Base-by-base conservation (phyloP, 169 alveolate genomes). In the Theileria annulata region DNA sequence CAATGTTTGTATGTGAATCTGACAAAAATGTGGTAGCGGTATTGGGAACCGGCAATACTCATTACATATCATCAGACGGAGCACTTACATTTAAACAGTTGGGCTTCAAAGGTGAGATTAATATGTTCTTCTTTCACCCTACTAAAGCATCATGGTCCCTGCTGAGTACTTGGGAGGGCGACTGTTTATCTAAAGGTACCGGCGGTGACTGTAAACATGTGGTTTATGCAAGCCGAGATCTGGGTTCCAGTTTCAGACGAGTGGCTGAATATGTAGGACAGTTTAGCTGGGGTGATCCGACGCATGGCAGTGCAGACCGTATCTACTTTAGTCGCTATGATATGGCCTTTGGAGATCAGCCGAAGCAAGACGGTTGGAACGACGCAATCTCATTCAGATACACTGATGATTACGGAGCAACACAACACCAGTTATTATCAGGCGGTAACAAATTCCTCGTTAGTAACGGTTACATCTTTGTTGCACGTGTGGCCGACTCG, bases 371-470 rank as follows among this genome's bases (percentile, higher is more conserved):
- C 82, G 96, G 96, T n/a, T 96, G 99, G 99, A 92, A 92, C 87
- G 87, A 90, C 72, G 86, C 93, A 62, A 94, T 94, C 60, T 92
- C 95, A 78, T 91, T 97, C 66, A 90, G 91, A 49, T 92, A 83
- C 79, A 92, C 97, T 33, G 98, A 95, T 79, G 97, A 97, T 71
- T 95, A 93, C 85, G 97, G 97, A 64, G 80, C 84, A 37, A 89
- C 93, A 63, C 60, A 70, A 54, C 86, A 76, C 71, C 80, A 91
- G n/a, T 86, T 94, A 35, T 94, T 97, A 4, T 82, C 79, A 31
- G 95, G 94, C 15, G 99, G 99, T 28, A 96, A 97, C 82, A 95
- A 93, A 83, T 97, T 98, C 76, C 87, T 97, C 60, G 92, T 95
- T 25, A 94, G 99, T 9, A 92, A 96, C 78, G 95, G 95, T 63